Conservation (phyloP, 495 filamentous ascomycete genomes). For the Hapsidospora chrysogenum region DNA sequence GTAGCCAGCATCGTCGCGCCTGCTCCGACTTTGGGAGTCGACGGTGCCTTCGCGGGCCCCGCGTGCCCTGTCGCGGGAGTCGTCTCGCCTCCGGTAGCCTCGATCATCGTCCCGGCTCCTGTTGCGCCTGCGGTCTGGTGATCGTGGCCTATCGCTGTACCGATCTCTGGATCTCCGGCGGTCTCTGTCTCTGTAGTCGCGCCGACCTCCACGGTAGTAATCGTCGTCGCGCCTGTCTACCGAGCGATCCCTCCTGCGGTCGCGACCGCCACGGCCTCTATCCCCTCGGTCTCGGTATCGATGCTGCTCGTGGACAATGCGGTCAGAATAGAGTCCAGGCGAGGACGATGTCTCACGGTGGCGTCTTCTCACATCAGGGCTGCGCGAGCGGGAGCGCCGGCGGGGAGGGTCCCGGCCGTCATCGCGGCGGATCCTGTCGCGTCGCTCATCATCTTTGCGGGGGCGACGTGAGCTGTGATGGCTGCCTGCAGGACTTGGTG, state of each 20-base stretch:
- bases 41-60: conserved; percentile 61
- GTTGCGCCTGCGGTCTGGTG: conserved; percentile 33
- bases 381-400: conserved; percentile 50
- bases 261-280: conserved; percentile 18
- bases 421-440: conserved; percentile 44
- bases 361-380: conserved; percentile 43
- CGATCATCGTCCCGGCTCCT: conserved; percentile 47
- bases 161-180: conserved; percentile 33
- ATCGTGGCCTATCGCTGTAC: conserved; percentile 37
- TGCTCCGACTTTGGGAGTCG: conserved; percentile 54
- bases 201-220: conserved; percentile 40
- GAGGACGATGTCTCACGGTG: conserved; percentile 13
- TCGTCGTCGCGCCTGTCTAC: conserved; percentile 61
- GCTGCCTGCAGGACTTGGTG: conserved; percentile 91
- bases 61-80: conserved; percentile 59
- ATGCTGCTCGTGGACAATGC: conserved; percentile 23
- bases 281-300: conserved; percentile 23
- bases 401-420: conserved; percentile 39
- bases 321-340: conserved; percentile 3
- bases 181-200: conserved; percentile 12
- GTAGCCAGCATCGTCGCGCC: conserved; percentile 48
- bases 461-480: conserved; percentile 54
- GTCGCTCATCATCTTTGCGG: conserved; percentile 63
- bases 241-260: conserved; percentile 40
- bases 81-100: conserved; percentile 67